Base-by-base conservation (phyloP, 176 grass and related monocot species). In the Rhynchospora tenuis region DNA sequence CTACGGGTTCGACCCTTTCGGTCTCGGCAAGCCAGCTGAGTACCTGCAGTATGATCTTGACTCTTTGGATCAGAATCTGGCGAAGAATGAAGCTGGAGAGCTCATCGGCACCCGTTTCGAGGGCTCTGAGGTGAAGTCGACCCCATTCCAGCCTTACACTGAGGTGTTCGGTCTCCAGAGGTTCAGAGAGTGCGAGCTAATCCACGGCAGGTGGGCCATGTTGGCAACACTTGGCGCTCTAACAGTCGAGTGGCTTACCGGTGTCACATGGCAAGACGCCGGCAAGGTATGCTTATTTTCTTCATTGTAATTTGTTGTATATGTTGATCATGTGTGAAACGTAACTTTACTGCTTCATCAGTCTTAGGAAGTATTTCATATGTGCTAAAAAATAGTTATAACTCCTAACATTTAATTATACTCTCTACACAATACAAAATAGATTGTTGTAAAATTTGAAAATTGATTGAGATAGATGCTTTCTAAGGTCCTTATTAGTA, bases 231-330 rank as follows among this genome's bases (percentile, higher is more conserved):
- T 98, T 69, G 96, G 96, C 24, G 96, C 96, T 67, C 86, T 98
- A 65, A 19, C 89, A 65, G 96, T 98, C 70, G 96, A 98, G 88
- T 87, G 92, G 91, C 92, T 98, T 88, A 98, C 96, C 31, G 96
- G 96, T 28, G 92, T 98, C 91, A 91, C 96, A 27, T 98, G 96
- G 96, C 96, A 98, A 84, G 96, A 98, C n/a, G 96, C 96, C 44
- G 96, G 96, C 28, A 98, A 98, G 96, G 96, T 98, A 85, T 24
- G 3, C 7, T 54, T 22, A 6, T 74, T 51, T 74, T 74, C 10
- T 74, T 62, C 43, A 52, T 62, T 19, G 8, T 31, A 29, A 65
- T 65, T 15, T 13, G 52, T 62, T 12, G 28, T 59, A 80, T 80
- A 20, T 56, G 28, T 14, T 59, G 6, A 59, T 56, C 51, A n/a